Percentiles rank a stretch among this genome's conserved stretches.
Conservation (phyloP, 495 filamentous ascomycete genomes). For the Podospora pseudoanserina region DNA sequence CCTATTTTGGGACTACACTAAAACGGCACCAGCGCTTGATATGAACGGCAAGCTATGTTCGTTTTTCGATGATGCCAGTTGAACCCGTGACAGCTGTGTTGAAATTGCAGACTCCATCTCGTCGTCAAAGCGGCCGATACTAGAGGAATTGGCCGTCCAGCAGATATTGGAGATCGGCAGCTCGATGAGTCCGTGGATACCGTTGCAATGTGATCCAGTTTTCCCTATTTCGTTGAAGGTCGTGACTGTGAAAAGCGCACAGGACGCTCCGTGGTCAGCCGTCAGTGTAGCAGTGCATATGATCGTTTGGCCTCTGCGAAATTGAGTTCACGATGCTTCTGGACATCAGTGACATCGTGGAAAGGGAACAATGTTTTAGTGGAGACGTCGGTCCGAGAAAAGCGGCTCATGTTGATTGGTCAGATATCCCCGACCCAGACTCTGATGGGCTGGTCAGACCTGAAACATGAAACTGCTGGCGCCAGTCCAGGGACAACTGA, state of each 20-base stretch:
- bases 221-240: slow-evolving; percentile 1
- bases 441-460: slow-evolving; percentile 10
- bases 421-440: background rate
- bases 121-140: background rate
- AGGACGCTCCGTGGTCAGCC: background rate
- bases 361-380: background rate
- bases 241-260: slow-evolving; percentile 1
- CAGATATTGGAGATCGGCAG: background rate
- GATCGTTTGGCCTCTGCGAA: background rate
- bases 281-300: slow-evolving; percentile 7
- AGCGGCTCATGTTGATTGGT: slow-evolving; percentile 7
- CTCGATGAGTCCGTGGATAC: background rate
- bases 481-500: slow-evolving; percentile 9
- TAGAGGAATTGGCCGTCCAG: background rate
- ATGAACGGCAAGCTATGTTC: background rate
- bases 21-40: slow-evolving; percentile 1
- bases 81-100: background rate
- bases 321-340: slow-evolving; percentile 5
- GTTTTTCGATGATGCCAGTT: background rate
- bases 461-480: slow-evolving; percentile 24
- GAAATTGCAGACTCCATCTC: slow-evolving; percentile 1
- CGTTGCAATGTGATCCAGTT: background rate
- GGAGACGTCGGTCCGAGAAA: slow-evolving; percentile 3
- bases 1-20: background rate
- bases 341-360: background rate